These are phyloP conservation scores for Datisca glomerata DNA, from an alignment of 306 rosid species.

Conservation along the genomic window DNA sequence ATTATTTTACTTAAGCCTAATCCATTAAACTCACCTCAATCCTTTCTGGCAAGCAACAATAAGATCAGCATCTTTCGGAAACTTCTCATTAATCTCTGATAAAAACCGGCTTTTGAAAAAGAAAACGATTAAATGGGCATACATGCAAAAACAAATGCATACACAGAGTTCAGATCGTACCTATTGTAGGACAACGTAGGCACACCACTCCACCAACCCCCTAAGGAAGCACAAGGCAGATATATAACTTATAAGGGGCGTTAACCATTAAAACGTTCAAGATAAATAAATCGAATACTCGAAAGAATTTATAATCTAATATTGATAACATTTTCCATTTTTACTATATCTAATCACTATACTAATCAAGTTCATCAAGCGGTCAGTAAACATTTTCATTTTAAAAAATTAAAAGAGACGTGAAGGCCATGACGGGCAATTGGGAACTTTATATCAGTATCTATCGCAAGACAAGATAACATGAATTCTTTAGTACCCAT, in stretches of 20 bases:
- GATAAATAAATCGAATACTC: background rate
- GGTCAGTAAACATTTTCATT: no score
- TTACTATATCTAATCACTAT: no score
- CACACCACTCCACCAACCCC: constrained; percentile 98
- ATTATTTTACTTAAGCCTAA: no score
- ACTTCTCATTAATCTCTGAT: constrained; percentile 60
- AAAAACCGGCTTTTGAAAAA: constrained; percentile 52
- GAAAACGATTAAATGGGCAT: constrained; percentile 9
- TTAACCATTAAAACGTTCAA: constrained; percentile 4
- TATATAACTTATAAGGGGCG: no score
- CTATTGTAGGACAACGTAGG: constrained; percentile 64
- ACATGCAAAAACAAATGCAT: constrained; percentile 8
- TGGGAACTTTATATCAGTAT: no score
- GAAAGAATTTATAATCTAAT: constrained; percentile 2
- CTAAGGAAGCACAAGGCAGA: constrained; percentile 23
- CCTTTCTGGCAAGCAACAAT: constrained; percentile 94
- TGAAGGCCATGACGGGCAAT: background rate
- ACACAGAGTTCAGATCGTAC: constrained; percentile 21
- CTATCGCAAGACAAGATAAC: constrained; percentile 10
- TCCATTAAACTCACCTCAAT: constrained; percentile 41
- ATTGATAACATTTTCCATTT: no score
- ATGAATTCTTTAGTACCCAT: constrained; percentile 50
- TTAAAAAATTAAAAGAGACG: background rate
- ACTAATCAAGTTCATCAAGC: no score
- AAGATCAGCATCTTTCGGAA: constrained; percentile 69